Conservation (phyloP, 2,329 filamentous ascomycete genomes). For the Pseudonectria buxi region DNA sequence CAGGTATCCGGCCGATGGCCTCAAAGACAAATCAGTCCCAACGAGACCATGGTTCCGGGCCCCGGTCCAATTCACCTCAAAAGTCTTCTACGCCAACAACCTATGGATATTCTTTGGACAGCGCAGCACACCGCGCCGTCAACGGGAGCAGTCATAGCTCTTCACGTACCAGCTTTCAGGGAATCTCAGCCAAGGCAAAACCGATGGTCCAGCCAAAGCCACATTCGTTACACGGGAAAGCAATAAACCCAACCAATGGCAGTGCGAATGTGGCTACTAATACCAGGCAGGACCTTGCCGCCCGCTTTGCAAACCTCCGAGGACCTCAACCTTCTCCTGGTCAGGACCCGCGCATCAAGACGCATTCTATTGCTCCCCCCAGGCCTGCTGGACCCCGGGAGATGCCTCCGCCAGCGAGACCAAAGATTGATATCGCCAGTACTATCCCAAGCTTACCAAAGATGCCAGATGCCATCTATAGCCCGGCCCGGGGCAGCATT, state of each 20-base stretch:
- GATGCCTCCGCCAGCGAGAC: constrained; percentile 41
- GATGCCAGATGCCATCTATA: constrained; percentile 69
- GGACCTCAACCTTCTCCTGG: constrained; percentile 33
- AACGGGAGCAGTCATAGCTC: constrained; percentile 12
- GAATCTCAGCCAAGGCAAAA: constrained; percentile 29
- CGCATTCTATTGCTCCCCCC: constrained; percentile 36
- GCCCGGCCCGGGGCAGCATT: constrained; percentile 65
- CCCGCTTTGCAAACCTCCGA: constrained; percentile 52
- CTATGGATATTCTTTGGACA: not conserved
- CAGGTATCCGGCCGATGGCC: constrained; percentile 45
- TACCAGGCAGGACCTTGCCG: constrained; percentile 42
- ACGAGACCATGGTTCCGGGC: constrained; percentile 4
- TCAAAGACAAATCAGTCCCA: constrained; percentile 11
- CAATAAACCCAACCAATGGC: constrained; percentile 28
- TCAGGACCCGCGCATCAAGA: constrained; percentile 48
- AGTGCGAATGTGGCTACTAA: constrained; percentile 22
- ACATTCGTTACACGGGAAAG: constrained; percentile 56
- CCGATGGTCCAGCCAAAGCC: constrained; percentile 60
- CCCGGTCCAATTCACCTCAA: constrained; percentile 10
- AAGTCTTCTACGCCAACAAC: not conserved
- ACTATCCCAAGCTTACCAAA: constrained; percentile 57
- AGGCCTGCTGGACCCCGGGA: constrained; percentile 42
- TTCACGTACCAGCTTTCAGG: constrained; percentile 9
- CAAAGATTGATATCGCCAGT: constrained; percentile 43
- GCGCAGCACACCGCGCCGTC: constrained; percentile 5